Conservation (phyloP, 2,329 filamentous ascomycete species). For the Calonectria montana region DNA sequence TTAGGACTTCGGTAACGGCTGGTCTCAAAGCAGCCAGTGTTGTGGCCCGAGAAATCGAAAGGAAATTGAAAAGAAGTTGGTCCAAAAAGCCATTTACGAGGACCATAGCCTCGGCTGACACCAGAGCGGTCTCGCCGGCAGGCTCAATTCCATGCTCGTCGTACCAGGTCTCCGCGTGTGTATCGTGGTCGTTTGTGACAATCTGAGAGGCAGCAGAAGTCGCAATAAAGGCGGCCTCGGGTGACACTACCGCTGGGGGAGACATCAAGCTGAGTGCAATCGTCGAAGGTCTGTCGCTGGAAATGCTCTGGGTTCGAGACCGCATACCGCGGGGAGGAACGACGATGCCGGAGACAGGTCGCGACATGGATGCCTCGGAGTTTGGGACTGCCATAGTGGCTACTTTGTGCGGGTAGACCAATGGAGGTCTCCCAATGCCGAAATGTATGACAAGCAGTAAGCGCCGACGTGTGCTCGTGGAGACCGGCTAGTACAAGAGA, state of each 20-base stretch:
- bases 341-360: constrained; percentile 47
- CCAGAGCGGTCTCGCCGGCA: constrained; percentile 75
- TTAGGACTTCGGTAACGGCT: constrained; percentile 87
- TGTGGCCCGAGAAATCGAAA: constrained; percentile 84
- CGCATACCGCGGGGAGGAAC: constrained; percentile 49
- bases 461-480: constrained; percentile 31
- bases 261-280: constrained; percentile 69
- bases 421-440: constrained; percentile 30
- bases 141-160: constrained; percentile 75
- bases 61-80: constrained; percentile 89
- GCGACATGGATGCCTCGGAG: constrained; percentile 44
- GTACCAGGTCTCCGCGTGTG: constrained; percentile 75
- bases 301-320: constrained; percentile 72
- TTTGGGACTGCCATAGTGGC: constrained; percentile 43
- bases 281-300: constrained; percentile 76
- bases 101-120: constrained; percentile 78
- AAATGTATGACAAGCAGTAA: constrained; percentile 28
- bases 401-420: constrained; percentile 41
- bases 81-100: constrained; percentile 94
- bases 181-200: constrained; percentile 88
- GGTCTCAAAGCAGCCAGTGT: constrained; percentile 79
- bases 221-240: constrained; percentile 88
- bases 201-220: constrained; percentile 90
- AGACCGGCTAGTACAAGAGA: constrained; percentile 33
- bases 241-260: constrained; percentile 76